Base-by-base conservation (phyloP, 495 filamentous ascomycete genomes). In the Aspergillus nidulans region DNA sequence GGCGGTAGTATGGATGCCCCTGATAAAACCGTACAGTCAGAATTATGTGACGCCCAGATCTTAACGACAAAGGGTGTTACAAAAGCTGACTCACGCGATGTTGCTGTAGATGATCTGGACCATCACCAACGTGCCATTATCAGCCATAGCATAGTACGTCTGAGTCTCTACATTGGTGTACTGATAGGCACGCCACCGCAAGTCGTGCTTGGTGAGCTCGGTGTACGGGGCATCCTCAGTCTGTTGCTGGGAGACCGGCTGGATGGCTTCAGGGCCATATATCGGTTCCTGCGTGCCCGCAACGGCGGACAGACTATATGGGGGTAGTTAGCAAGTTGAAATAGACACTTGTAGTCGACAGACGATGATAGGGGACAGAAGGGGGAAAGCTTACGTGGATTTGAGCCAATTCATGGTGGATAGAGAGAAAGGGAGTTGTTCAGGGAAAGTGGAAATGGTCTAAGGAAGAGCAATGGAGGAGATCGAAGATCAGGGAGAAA, bases 101-200 rank as follows among this genome's bases (percentile, higher is more conserved):
- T 96, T 98, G 74, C 88, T 96, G 81, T 97, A 97, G 67, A 97
- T 96, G 69, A 97, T 80, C 78, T 97, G 95, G 48, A 80, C 83
- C 70, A 96, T 79, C 6, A 80, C 90, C 58, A 92, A 65, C 56
- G 84, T 77, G 16, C 94, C 95, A 53, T 71, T 78, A 55, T 96
- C 88, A 43, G 87, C 75, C 76, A 85, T 86, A 68, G 95, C 71
- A 74, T 98, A 97, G 75, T 97, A 98, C 55, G 81, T 90, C 75
- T 97, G 88, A n/a, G 91, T 97, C 75, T 98, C 94, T 53, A 96
- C 94, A 65, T 81, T 86, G 56, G 94, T 97, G 56, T 85, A 86
- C 50, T 90, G 87, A 77, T 89, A 78, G 4, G 80, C 83, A 53
- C 72, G 71, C 94, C 94, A 98, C 80, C 81, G 86, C 59, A 96